Base-by-base conservation (phyloP, 805 yeast genomes). In the Suhomyces sp. region DNA sequence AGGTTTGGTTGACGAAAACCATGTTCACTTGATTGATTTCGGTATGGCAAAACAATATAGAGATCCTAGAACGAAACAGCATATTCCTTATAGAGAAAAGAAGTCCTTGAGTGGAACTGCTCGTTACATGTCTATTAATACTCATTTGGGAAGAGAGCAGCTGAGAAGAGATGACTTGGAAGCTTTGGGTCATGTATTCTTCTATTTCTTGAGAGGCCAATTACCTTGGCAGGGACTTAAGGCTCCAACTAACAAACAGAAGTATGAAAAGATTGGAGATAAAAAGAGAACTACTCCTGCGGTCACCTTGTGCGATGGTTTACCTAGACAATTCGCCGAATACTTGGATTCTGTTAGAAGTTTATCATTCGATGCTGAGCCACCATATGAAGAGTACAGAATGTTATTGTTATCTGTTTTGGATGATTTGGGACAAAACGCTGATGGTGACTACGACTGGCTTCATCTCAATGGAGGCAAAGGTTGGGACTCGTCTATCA, bases 181-280 rank as follows among this genome's bases (percentile, higher is more conserved):
- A 61, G 78, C 85, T 6, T 63, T 84, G 48, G 93, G 91, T 12
- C 93, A 84, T 61, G 93, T 84, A 0, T 84, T 84, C 53, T 77
- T 84, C 54, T 84, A 84, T 58, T 84, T 84, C 51, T 59, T 83
- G 37, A 74, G 85, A 53, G 93, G 95, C 19, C 82, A 79, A 43
- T 70, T 84, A 54, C 95, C 95, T 29, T 84, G 95, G 95, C 95
- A 84, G 63, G 95, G 95, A n/a, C 65, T 84, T 41, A 84, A 83
- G 60, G 93, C 91, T 2, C 88, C 88, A 40, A 83, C 87, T n/a
- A 84, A 84, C 57, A 84, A 85, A 56, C 74, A 79, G 46, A 84
- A 84, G 57, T 84, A 84, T 55, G 93, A 85, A 58, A 84, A 83
- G 54, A 85, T 85, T 57, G 93, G 93, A 19, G 83, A 83, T 46